Evolutionary conservation across 176 grass and related monocot species (phyloP), one percentile per base, ranked within the genome.

Genomic region (Avena atlantica): DNA sequence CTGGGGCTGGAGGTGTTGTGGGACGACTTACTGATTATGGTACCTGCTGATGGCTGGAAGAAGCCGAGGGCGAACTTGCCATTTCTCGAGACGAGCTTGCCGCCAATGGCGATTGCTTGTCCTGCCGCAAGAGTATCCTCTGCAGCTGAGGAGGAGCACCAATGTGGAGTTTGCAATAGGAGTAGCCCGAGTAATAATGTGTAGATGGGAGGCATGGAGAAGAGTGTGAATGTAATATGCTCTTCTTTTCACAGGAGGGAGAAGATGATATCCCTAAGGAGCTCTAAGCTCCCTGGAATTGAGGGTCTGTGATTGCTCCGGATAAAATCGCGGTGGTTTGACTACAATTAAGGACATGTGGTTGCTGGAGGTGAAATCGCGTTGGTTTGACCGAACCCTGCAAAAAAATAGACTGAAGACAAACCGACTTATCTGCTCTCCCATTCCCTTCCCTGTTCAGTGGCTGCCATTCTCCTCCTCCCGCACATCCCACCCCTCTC

Each of bases 41-140:
- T 77, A 50, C 74, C 3, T 77, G 50, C 50, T 56, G 50, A 24
- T 51, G 74, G 74, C 73, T 53, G 71, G 81, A 91, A 92, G 81
- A 94, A 92, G 25, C 93, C 93, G 55, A 94, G 69, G 14, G 84
- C 76, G 6, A 92, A 92, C 67, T 76, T 90, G 44, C 70, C 87
- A 4, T 83, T 77, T 8, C 79, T 16, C 6, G 90, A 94, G 45
- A 73, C 36, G 0, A 94, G 90, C 60, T 59, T 96, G 78, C 91
- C 78, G 40, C 84, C 63, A 15, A 44, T 5, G 44, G 42, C 44
- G 12, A 86, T 79, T 0, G 2, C 72, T 63, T 90, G 73, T 8
- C 80, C 80, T 37, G 25, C 50, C 1, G 10, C 3, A 51, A 89
- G 78, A 67, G 27, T 34, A 24, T 34, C 2, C 5, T 80, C 2